phyloP scores from a whole-genome alignment of 2,329 filamentous ascomycete species.

The Samsoniella hepiali region DNA sequence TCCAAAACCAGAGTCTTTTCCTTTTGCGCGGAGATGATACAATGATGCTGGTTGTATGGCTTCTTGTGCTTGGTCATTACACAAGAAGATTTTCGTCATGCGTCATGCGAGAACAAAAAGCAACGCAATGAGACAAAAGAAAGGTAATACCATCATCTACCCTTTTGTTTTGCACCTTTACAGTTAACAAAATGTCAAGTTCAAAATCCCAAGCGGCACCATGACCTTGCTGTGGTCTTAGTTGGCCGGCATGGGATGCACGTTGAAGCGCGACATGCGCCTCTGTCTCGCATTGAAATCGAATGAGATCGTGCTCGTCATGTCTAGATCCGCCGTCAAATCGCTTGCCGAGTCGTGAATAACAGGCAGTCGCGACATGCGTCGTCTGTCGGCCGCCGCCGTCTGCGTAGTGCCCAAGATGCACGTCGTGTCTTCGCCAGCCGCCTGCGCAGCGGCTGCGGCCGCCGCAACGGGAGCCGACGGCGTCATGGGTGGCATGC shows the following conservation, averaged over 20 bases:
- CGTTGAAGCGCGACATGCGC: conserved; percentile 20
- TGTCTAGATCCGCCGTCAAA: conserved; percentile 10
- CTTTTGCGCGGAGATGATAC: background rate
- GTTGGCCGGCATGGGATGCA: conserved; percentile 16
- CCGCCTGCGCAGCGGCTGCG: background rate
- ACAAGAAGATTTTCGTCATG: background rate
- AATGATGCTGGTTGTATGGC: background rate
- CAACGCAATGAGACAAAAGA: background rate
- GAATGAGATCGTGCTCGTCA: conserved; percentile 14
- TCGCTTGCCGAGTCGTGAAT: conserved; percentile 13
- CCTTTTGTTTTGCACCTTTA: too few species aligned
- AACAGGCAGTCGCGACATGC: conserved; percentile 15
- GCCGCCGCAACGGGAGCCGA: conserved; percentile 6
- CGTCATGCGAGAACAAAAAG: too few species aligned
- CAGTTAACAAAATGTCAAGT: background rate
- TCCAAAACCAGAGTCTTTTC: background rate
- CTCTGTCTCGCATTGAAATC: conserved; percentile 18
- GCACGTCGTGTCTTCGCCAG: conserved; percentile 7
- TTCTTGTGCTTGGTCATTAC: background rate
- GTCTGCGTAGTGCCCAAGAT: background rate
- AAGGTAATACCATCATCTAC: background rate
- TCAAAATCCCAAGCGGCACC: background rate
- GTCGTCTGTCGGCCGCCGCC: background rate
- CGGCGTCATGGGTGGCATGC: conserved; percentile 24
- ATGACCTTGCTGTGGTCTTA: background rate